Base-by-base conservation (phyloP, 345 rosid genomes). In the Raphanus raphanistrum region DNA sequence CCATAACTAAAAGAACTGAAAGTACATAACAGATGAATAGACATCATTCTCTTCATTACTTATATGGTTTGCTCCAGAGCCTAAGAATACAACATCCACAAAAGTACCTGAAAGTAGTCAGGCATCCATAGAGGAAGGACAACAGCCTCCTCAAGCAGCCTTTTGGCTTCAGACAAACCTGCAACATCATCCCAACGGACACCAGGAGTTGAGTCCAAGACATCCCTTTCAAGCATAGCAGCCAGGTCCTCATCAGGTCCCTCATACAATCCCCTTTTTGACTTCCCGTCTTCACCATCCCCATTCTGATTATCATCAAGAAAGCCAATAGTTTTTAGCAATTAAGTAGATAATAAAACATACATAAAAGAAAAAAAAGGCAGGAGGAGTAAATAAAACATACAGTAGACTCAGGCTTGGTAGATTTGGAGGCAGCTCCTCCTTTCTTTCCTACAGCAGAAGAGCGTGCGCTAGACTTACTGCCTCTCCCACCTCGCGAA, bases 41-140 rank as follows among this genome's bases (percentile, higher is more conserved):
- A 33, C 41, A 32, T 61, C 71, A 63, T 54, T 74, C 29, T 25
- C 54, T 63, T 43, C 25, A 26, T 50, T 32, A 6, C 2, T 35
- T 33, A n/a, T 10, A 67, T 21, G 35, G 12, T 73, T 57, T 35
- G 29, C 35, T 72, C 31, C 45, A 68, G 29, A 4, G 50, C 25
- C 65, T 38, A 63, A 63, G 25, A 4, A 59, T 26, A 66, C 28
- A 43, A 50, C 31, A 28, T 28, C 31, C 31, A 72, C 73, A 59
- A 33, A 35, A 29, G 65, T 86, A 95, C 99, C 97, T 93, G 98
- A 83, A 96, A 96, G 85, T 96, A 96, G 80, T 96, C 99, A 28
- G 99, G 98, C 98, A 96, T 96, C 99, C 98, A 96, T 71, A 96
- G 74, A 79, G 99, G 99, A 88, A 96, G 99, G 54, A 96, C 99